Evolutionary conservation across 352 stramenopile genomes (phyloP).

Genomic region (Phytophthora crassamura): DNA sequence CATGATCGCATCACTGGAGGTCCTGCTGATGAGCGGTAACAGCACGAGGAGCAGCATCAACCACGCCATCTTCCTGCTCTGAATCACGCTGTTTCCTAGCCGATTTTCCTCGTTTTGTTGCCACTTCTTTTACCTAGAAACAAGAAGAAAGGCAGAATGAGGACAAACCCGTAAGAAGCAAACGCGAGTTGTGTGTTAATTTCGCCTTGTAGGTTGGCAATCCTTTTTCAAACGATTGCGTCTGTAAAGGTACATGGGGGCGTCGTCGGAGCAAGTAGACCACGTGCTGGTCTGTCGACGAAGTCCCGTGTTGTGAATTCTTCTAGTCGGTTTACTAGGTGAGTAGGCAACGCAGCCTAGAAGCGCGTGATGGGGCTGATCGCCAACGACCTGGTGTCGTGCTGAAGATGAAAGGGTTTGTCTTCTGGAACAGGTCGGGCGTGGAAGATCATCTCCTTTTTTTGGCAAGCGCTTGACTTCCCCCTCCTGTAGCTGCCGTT

Average conservation of each 20-base stretch:
- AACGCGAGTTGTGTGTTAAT: conserved; percentile 21
- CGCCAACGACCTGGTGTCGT: conserved; percentile 51
- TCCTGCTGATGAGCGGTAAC: conserved; percentile 6
- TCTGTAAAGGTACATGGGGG: conserved; percentile 36
- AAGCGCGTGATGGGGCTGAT: conserved; percentile 54
- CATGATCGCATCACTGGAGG: conserved; percentile 34
- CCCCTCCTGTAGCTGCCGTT: conserved; percentile 59
- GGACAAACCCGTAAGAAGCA: conserved; percentile 17
- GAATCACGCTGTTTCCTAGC: not conserved
- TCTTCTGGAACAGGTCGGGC: conserved; percentile 60
- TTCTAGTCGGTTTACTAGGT: conserved; percentile 11
- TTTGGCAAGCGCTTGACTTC: conserved; percentile 74
- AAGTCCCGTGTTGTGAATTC: conserved; percentile 1
- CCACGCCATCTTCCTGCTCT: not conserved
- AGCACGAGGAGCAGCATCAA: conserved; percentile 16
- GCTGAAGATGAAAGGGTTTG: conserved; percentile 61
- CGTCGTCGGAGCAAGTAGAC: conserved; percentile 16
- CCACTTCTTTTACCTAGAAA: conserved; percentile 18
- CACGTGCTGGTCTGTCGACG: conserved; percentile 3
- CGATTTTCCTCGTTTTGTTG: conserved; percentile 3
- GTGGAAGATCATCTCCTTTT: conserved; percentile 80
- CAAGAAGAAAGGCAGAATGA: conserved; percentile 38
- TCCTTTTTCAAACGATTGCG: conserved; percentile 22
- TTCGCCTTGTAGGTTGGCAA: conserved; percentile 16
- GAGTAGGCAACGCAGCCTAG: conserved; percentile 13